A percentile compares a stretch with the other conserved stretches of the same genome.
These are phyloP conservation scores for Streptanthus diversifolius DNA, from an alignment of 345 rosid genomes.

Conservation along the genomic window DNA sequence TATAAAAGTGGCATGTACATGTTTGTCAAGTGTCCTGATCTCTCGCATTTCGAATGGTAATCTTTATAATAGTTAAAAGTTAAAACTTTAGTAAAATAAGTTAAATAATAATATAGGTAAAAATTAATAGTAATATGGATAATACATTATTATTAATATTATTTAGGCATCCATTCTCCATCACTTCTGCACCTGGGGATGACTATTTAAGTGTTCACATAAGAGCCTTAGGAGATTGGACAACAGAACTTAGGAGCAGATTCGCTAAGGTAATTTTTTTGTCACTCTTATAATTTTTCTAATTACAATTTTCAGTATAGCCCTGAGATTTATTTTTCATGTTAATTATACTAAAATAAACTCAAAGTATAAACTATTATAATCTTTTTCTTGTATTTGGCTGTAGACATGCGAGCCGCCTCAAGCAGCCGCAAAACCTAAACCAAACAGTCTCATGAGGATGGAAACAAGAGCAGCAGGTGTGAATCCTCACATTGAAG, in stretches of 20 bases:
- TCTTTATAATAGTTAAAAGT: neutral
- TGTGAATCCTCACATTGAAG: constrained; percentile 37
- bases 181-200: constrained; percentile 92
- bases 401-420: constrained; percentile 72
- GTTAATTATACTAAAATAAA: neutral
- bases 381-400: neutral
- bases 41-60: constrained; percentile 83
- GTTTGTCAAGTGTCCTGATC: constrained; percentile 81
- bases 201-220: constrained; percentile 87
- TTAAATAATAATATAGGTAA: neutral
- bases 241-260: constrained; percentile 59
- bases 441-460: constrained; percentile 52
- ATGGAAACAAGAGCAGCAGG: constrained; percentile 57
- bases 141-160: neutral
- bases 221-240: constrained; percentile 91
- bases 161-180: constrained; percentile 93
- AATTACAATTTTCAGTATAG: neutral
- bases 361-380: neutral
- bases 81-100: neutral
- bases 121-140: neutral
- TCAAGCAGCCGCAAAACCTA: constrained; percentile 32
- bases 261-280: constrained; percentile 54
- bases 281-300: neutral
- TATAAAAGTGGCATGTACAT: constrained; percentile 96
- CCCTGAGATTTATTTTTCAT: neutral